phyloP scores from a whole-genome alignment of 2,329 filamentous ascomycete species.

The Reticulascus tulasneorum region DNA sequence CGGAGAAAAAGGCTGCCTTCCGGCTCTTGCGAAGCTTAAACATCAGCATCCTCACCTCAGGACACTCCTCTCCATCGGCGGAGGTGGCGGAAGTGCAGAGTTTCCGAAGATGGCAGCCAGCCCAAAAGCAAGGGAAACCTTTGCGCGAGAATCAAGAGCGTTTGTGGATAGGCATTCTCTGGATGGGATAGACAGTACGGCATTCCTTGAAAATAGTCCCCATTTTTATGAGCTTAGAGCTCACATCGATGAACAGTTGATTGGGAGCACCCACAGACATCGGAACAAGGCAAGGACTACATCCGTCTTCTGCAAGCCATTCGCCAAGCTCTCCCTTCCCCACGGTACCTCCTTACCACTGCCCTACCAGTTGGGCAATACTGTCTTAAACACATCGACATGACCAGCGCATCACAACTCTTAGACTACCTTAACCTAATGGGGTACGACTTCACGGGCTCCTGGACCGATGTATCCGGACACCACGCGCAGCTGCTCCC shows the following conservation, averaged over 20 bases:
- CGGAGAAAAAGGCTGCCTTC: conserved; percentile 55
- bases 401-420: conserved; percentile 43
- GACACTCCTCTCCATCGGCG: conserved; percentile 62
- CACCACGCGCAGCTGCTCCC: conserved; percentile 61
- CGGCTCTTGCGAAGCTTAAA: conserved; percentile 57
- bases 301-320: conserved; percentile 52
- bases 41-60: conserved; percentile 50
- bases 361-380: conserved; percentile 61
- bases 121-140: conserved; percentile 42
- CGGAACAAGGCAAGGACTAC: conserved; percentile 53
- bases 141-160: conserved; percentile 48
- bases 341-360: conserved; percentile 55
- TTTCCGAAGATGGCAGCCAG: conserved; percentile 55
- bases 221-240: conserved; percentile 11
- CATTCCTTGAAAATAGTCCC: background rate
- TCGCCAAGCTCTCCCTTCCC: conserved; percentile 49
- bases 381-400: conserved; percentile 57
- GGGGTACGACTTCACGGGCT: conserved; percentile 65
- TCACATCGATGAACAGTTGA: conserved; percentile 44
- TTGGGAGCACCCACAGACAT: conserved; percentile 61
- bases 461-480: conserved; percentile 57
- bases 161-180: conserved; percentile 55
- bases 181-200: conserved; percentile 61
- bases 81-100: conserved; percentile 57
- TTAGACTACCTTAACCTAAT: conserved; percentile 65